These are phyloP conservation scores for Phalaenopsis equestris DNA, from an alignment of 106 monocot species.

Conservation along the genomic window DNA sequence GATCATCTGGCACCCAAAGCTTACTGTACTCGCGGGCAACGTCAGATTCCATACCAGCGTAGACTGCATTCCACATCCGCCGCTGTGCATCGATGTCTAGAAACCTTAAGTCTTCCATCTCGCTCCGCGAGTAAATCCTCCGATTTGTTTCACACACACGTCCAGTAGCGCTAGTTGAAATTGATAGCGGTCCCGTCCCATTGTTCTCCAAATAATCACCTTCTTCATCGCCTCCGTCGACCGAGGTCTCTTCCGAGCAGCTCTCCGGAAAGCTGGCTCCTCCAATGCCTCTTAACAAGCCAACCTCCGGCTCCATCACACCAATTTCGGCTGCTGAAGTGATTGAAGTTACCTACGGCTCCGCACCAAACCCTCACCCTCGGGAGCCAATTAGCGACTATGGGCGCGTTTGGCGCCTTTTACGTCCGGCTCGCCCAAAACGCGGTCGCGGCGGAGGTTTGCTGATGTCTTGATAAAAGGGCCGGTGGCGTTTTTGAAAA, in stretches of 20 bases:
- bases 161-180: not conserved
- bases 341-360: not conserved
- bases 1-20: slow-evolving; percentile 7
- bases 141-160: not conserved
- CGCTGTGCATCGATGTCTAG: slow-evolving; percentile 19
- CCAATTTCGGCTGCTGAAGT: not conserved
- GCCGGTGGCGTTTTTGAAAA: too few relatives aligned
- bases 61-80: slow-evolving; percentile 40
- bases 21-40: slow-evolving; percentile 30
- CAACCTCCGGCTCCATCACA: not conserved
- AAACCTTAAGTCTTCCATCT: slow-evolving; percentile 40
- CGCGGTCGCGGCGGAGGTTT: too few relatives aligned
- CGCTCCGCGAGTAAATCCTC: slow-evolving; percentile 32
- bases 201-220: not conserved
- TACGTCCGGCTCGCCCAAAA: too few relatives aligned
- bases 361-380: too few relatives aligned
- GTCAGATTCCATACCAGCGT: slow-evolving; percentile 11
- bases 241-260: not conserved
- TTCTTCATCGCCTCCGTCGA: not conserved
- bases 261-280: not conserved
- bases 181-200: not conserved
- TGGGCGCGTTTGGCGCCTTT: too few relatives aligned
- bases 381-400: too few relatives aligned
- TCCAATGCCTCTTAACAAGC: not conserved
- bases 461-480: too few relatives aligned